Percentiles rank a stretch among this genome's conserved stretches.
Evolutionary conservation across 148 eudicot species (phyloP).

Genomic region (Heliosperma pusillum): DNA sequence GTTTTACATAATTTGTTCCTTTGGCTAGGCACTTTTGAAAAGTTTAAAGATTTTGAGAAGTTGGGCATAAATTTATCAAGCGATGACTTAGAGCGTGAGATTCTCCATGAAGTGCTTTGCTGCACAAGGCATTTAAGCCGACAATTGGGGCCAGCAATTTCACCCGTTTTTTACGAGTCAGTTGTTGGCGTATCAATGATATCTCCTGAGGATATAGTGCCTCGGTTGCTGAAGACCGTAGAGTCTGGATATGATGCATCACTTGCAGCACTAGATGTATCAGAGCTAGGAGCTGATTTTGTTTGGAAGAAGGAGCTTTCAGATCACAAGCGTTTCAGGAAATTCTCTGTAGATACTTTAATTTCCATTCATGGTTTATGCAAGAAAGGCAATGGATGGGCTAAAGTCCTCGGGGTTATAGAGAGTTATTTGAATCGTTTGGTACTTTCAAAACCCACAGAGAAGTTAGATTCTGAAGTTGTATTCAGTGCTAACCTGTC

Average conservation of each 20-base stretch:
- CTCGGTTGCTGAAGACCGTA: slow-evolving; percentile 61
- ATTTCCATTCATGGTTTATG: slow-evolving; percentile 59
- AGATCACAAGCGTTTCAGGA: slow-evolving; percentile 68
- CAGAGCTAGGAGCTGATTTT: slow-evolving; percentile 71
- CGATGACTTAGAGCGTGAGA: slow-evolving; percentile 47
- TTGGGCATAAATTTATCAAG: slow-evolving; percentile 43
- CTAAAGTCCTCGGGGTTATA: slow-evolving; percentile 62
- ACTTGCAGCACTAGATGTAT: slow-evolving; percentile 40
- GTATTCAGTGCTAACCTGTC: slow-evolving; percentile 43
- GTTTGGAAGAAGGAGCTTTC: slow-evolving; percentile 65
- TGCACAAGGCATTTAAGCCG: slow-evolving; percentile 55
- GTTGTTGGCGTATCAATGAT: slow-evolving; percentile 46
- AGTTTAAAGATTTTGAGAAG: slow-evolving; percentile 37
- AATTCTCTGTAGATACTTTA: slow-evolving; percentile 68
- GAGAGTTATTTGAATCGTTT: slow-evolving; percentile 68
- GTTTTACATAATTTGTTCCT: neutral
- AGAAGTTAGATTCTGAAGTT: slow-evolving; percentile 43
- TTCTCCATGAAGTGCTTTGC: slow-evolving; percentile 64
- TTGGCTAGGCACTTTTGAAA: slow-evolving; percentile 53
- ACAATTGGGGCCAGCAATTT: slow-evolving; percentile 68
- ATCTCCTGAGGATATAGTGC: slow-evolving; percentile 66
- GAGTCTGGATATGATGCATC: slow-evolving; percentile 62
- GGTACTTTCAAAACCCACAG: slow-evolving; percentile 62
- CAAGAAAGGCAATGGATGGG: slow-evolving; percentile 66
- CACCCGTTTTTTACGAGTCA: slow-evolving; percentile 72